These are phyloP conservation scores for Claviceps arundinis DNA, from an alignment of 2,329 filamentous ascomycete species.

Conservation along the genomic window DNA sequence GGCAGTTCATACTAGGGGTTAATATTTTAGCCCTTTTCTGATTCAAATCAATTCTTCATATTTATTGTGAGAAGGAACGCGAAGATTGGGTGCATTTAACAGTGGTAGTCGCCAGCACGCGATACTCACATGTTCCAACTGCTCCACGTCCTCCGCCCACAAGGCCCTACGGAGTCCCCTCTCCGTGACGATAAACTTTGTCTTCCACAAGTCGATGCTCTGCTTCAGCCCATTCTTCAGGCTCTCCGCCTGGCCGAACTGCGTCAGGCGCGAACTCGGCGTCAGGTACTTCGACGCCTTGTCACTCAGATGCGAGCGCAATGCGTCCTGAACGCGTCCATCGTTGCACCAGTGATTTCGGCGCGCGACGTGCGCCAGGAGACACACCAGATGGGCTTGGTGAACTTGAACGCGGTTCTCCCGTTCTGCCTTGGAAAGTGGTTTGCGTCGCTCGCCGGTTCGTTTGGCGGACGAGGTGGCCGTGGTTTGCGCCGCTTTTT, in stretches of 20 bases:
- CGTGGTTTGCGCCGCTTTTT: conserved; percentile 28
- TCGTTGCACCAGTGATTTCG: conserved; percentile 90
- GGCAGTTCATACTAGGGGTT: conserved; percentile 39
- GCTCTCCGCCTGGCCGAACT: conserved; percentile 63
- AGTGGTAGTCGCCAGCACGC: not conserved
- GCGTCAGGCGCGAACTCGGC: conserved; percentile 51
- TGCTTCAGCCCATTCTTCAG: conserved; percentile 69
- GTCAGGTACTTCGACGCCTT: conserved; percentile 56
- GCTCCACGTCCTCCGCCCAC: conserved; percentile 59
- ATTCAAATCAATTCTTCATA: no score
- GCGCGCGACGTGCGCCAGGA: conserved; percentile 62
- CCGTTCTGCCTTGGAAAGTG: conserved; percentile 40
- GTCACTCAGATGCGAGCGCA: conserved; percentile 52
- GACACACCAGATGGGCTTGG: conserved; percentile 71
- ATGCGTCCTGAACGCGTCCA: conserved; percentile 46
- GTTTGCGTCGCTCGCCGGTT: conserved; percentile 31
- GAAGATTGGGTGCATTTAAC: not conserved
- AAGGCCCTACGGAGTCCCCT: conserved; percentile 55
- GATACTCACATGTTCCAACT: conserved; percentile 40
- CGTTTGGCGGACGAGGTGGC: conserved; percentile 18
- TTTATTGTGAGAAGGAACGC: no score
- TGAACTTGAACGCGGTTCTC: conserved; percentile 59
- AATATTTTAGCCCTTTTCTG: no score
- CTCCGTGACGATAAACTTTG: conserved; percentile 57
- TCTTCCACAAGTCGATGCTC: conserved; percentile 52